Evolutionary conservation across 2,329 filamentous ascomycete species (phyloP).

Genomic region (Cephalotrichum gorgonifer): DNA sequence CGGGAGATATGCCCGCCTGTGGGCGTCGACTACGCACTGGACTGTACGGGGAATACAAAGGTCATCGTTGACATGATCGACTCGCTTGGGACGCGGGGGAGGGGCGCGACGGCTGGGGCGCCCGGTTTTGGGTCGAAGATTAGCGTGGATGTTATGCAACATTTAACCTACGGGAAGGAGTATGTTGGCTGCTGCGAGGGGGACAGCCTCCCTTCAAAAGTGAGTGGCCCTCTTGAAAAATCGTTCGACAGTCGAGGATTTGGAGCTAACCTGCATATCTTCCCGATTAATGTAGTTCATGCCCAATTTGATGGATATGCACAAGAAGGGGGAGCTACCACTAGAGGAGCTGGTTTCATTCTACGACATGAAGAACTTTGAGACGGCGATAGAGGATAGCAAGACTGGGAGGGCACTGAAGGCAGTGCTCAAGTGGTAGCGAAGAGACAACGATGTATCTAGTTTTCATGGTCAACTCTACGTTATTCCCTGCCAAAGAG

Average conservation of each 20-base stretch:
- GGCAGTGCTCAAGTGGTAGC: conserved; percentile 20
- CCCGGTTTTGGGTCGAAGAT: conserved; percentile 12
- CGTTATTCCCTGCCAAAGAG: not conserved
- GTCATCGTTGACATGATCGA: conserved; percentile 35
- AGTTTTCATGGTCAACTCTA: not conserved
- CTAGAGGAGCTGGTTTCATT: conserved; percentile 20
- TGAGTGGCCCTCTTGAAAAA: conserved; percentile 7
- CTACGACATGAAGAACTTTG: conserved; percentile 19
- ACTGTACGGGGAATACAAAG: conserved; percentile 21
- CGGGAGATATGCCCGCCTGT: conserved; percentile 13
- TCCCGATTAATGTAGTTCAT: conserved; percentile 16
- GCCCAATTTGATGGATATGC: conserved; percentile 20
- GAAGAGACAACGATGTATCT: not conserved
- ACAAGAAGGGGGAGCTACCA: conserved; percentile 20
- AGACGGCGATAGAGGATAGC: conserved; percentile 18
- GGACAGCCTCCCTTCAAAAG: conserved; percentile 13
- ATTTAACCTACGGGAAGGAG: conserved; percentile 15
- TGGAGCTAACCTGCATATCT: not conserved
- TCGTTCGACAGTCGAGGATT: not conserved
- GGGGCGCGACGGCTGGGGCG: conserved; percentile 16
- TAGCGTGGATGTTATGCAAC: conserved; percentile 14
- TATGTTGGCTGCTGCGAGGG: conserved; percentile 18
- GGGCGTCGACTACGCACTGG: conserved; percentile 20
- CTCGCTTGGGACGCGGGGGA: conserved; percentile 21
- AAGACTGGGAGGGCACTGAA: conserved; percentile 19